Percentiles rank a stretch among this genome's conserved stretches.
phyloP scores from a whole-genome alignment of 129 eudicot species.

The Saposhnikovia divaricata region DNA sequence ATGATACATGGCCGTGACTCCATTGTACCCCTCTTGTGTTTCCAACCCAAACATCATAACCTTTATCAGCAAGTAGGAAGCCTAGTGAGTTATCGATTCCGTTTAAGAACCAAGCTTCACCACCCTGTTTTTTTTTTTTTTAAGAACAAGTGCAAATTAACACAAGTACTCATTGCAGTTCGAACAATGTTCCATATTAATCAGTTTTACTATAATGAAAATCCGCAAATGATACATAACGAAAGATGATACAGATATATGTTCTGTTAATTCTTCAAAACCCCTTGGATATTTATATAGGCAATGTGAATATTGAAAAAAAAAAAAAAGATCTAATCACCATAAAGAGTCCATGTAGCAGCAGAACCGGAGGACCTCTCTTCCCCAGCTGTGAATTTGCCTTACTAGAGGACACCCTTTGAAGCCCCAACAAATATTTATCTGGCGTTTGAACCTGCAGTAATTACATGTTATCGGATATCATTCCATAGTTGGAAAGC shows the following conservation, averaged over 20 bases:
- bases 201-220: background rate
- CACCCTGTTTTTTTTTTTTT: background rate
- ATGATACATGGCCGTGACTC: conserved; percentile 1
- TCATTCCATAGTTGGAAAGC: background rate
- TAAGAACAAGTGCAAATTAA: background rate
- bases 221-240: background rate
- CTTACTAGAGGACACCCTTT: background rate
- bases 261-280: too few relatives aligned
- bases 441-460: background rate
- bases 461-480: background rate
- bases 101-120: conserved; percentile 2
- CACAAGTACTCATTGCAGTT: background rate
- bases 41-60: conserved; percentile 6
- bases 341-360: conserved; percentile 57
- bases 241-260: too few relatives aligned
- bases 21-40: background rate
- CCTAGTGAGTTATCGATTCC: background rate
- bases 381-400: background rate
- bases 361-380: conserved; percentile 23
- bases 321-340: background rate
- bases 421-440: background rate
- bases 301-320: background rate
- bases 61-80: conserved; percentile 1
- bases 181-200: background rate
- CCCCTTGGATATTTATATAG: background rate